Conservation (phyloP, 176 grass and related monocot genomes). For the Aegilops tauschii region DNA sequence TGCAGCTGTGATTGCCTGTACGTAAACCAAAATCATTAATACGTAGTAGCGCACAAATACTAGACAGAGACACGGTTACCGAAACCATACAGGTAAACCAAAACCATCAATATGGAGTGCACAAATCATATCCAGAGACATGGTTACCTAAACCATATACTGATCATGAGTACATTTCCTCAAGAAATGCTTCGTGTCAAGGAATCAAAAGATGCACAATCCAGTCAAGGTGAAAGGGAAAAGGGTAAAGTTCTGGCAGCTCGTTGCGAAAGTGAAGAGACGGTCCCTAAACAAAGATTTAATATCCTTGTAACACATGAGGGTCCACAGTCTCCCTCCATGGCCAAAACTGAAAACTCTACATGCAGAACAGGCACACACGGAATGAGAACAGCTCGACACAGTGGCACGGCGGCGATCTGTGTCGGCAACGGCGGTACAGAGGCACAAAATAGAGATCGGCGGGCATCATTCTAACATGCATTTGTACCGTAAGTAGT, state of each 20-base stretch:
- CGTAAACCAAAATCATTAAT: constrained; percentile 19
- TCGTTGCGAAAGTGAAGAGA: neutral
- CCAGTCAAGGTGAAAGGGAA: neutral
- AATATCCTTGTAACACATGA: neutral
- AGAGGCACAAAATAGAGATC: neutral
- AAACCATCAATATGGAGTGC: neutral
- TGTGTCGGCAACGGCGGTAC: neutral
- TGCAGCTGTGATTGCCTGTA: constrained; percentile 54
- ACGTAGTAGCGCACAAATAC: too few relatives aligned
- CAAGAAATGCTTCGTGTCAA: neutral
- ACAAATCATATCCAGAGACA: neutral
- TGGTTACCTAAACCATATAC: neutral
- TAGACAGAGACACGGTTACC: too few relatives aligned
- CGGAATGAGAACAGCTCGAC: neutral
- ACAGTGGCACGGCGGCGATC: neutral
- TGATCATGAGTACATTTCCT: neutral
- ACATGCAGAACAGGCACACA: neutral
- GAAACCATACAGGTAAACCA: too few relatives aligned
- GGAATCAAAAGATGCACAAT: neutral
- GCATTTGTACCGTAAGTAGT: neutral
- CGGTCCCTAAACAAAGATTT: neutral
- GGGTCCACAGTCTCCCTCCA: neutral
- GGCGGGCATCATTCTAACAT: neutral
- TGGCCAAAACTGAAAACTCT: neutral
- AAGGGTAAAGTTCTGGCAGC: neutral